A percentile compares a stretch with the other conserved stretches of the same genome.
These are phyloP conservation scores for Tetrapisispora nanseiensis DNA, from an alignment of 805 yeast species.

Conservation along the genomic window DNA sequence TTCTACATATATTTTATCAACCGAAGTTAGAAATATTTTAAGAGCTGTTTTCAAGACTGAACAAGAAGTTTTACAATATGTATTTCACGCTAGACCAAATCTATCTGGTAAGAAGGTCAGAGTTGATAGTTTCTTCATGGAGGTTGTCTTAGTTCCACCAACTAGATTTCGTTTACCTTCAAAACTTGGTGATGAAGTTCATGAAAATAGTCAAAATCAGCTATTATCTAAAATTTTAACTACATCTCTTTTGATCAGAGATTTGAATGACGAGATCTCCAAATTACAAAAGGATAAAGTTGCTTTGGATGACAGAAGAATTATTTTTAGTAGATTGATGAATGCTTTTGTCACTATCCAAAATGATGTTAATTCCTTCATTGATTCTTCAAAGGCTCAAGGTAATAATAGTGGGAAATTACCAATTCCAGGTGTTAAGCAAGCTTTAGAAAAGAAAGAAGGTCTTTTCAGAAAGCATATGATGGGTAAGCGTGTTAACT, in stretches of 20 bases:
- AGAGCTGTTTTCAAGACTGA: slow-evolving; percentile 69
- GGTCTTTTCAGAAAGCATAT: slow-evolving; percentile 96
- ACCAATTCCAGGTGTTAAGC: slow-evolving; percentile 93
- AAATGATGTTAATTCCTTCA: slow-evolving; percentile 87
- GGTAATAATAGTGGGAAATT: slow-evolving; percentile 51
- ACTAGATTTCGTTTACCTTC: slow-evolving; percentile 96
- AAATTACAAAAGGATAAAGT: slow-evolving; percentile 48
- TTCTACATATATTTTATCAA: slow-evolving; percentile 75
- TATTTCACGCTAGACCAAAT: slow-evolving; percentile 77
- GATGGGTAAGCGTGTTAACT: slow-evolving; percentile 99
- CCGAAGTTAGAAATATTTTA: slow-evolving; percentile 76
- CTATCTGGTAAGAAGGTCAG: slow-evolving; percentile 34
- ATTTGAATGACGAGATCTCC: slow-evolving; percentile 75
- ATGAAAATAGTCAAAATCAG: slow-evolving; percentile 90
- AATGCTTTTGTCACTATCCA: slow-evolving; percentile 91
- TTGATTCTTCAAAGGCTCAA: slow-evolving; percentile 86
- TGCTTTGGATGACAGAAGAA: slow-evolving; percentile 60
- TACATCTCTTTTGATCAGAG: slow-evolving; percentile 75
- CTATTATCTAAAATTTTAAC: slow-evolving; percentile 69
- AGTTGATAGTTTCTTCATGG: slow-evolving; percentile 85
- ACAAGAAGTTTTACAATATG: slow-evolving; percentile 51
- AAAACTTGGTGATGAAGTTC: slow-evolving; percentile 90
- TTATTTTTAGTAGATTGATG: slow-evolving; percentile 82
- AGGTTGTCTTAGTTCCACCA: slow-evolving; percentile 86
- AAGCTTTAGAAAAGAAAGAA: slow-evolving; percentile 95